Evolutionary conservation across 164 flowering plant species (phyloP).

Genomic region (Macadamia tetraphylla): DNA sequence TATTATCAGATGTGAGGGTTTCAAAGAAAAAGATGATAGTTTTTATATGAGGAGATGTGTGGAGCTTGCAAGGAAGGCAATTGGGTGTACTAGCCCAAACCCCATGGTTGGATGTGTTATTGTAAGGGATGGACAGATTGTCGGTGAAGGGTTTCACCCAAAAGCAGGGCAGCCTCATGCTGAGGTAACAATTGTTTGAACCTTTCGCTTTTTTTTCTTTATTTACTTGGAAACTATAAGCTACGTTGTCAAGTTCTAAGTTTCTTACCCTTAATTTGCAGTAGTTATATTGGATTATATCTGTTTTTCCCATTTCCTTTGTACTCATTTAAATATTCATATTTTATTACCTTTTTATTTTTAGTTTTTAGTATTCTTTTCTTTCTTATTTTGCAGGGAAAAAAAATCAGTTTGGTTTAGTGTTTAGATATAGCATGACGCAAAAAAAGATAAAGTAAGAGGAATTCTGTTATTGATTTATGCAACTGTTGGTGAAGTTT

Average conservation of each 20-base stretch:
- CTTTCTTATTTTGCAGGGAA: neutral
- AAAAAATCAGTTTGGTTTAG: neutral
- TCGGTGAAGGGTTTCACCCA: conserved; percentile 95
- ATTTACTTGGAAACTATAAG: neutral
- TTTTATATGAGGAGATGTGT: conserved; percentile 75
- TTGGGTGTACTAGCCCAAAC: conserved; percentile 85
- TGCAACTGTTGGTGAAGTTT: conserved; percentile 3
- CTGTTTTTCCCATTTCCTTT: neutral
- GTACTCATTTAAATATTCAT: too few species aligned
- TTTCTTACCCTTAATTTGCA: neutral
- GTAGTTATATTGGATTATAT: neutral
- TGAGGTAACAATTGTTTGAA: conserved; percentile 43
- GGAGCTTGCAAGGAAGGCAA: conserved; percentile 71
- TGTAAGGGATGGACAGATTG: conserved; percentile 82
- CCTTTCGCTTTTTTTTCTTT: neutral
- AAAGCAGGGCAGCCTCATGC: conserved; percentile 99
- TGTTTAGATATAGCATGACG: neutral
- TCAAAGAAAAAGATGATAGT: conserved; percentile 43
- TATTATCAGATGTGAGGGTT: conserved; percentile 28
- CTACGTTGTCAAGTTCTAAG: too few species aligned
- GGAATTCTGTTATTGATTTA: neutral
- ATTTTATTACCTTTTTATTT: too few species aligned
- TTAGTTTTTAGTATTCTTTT: too few species aligned
- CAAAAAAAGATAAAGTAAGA: neutral
- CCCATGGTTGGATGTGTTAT: conserved; percentile 97